Base-by-base conservation (phyloP, 805 yeast species). In the Kodamaea lidongshanica region DNA sequence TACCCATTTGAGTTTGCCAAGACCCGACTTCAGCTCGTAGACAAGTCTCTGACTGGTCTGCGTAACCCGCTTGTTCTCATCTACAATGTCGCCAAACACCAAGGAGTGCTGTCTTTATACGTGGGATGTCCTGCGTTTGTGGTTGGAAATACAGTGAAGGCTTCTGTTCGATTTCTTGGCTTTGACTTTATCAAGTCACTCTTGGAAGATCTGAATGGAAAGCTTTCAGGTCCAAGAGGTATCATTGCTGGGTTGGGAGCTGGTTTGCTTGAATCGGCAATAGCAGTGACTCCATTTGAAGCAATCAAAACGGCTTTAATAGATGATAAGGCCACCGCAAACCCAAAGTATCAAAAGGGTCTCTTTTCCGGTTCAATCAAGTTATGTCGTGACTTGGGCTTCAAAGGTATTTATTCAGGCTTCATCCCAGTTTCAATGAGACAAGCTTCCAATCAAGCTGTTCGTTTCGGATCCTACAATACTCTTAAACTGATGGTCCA, bases 1-100 rank as follows among this genome's bases (percentile, higher is more conserved):
- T 89, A 87, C 54, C 98, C 98, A 3, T 92, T 92, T 56, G 98
- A 89, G 56, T 89, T 88, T 61, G 95, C 97, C 26, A 89, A 89
- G 52, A 89, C 98, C 3, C 67, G 97, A 39, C 65, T 92, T 25
- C 98, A 89, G 60, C 68, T 89, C 33, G 77, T 77, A 19, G 80
- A 76, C 44, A 80, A 79, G 50, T 48, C 74, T 1, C 61, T 79
- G 9, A 76, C 59, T 32, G 69, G 75, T 9, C 77, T 94, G 3
- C 67, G 88, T 42, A 89, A 92, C 50, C 98, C 98, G 19, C 55
- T 89, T 33, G 80, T 77, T 8, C 67, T 89, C 35, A 82, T 92
- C 38, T 74, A 74, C 52, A 79, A 74, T 34, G 75, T 83, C 5
- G 87, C 84, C 10, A 75, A 67, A 43, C 69, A 73, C 3, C 95